phyloP scores from a whole-genome alignment of 345 rosid species.

The Citrus trifoliata region DNA sequence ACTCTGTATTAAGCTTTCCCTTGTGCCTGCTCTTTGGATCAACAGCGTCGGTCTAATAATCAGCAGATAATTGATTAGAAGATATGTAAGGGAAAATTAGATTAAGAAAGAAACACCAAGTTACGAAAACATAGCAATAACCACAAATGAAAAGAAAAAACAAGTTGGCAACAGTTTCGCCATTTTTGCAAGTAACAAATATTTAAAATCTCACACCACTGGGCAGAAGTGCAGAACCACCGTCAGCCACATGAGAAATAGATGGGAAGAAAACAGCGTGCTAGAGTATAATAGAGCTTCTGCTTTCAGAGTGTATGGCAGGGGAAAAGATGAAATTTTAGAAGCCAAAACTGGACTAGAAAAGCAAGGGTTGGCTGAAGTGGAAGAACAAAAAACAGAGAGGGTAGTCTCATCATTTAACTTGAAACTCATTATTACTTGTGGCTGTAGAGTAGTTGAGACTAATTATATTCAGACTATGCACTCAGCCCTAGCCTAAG shows the following conservation, averaged over 20 bases:
- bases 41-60: constrained; percentile 69
- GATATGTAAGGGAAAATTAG: neutral
- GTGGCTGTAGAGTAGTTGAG: neutral
- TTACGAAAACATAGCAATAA: neutral
- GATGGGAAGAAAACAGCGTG: neutral
- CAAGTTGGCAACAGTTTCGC: neutral
- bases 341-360: neutral
- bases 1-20: constrained; percentile 93
- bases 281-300: neutral
- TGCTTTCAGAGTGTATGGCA: neutral
- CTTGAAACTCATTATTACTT: neutral
- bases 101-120: neutral
- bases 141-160: neutral
- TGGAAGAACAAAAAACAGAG: neutral
- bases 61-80: constrained; percentile 7
- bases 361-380: neutral
- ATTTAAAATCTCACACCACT: neutral
- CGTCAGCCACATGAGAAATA: neutral
- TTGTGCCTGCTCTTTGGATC: constrained; percentile 98
- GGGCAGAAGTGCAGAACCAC: neutral
- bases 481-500: neutral
- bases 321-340: neutral
- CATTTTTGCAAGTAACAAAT: neutral
- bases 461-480: neutral
- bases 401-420: neutral